Evolutionary conservation across 83 land plant species (phyloP).

Genomic region (Picea mariana): DNA sequence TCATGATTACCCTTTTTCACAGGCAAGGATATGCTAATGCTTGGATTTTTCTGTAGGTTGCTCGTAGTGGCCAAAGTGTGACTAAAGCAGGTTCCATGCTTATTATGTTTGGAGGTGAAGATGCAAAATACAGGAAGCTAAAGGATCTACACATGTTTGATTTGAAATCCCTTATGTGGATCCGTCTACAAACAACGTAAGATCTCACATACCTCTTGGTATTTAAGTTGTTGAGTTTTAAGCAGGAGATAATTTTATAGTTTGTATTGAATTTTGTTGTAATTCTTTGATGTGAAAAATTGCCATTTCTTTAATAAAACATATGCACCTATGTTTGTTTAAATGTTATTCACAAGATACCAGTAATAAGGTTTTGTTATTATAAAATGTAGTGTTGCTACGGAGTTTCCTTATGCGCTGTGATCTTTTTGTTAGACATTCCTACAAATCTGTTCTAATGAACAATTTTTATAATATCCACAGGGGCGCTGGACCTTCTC

Average conservation of each 20-base stretch:
- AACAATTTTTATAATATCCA: not conserved
- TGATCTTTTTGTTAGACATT: too few species aligned
- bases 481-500: slow-evolving; percentile 91
- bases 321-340: not conserved
- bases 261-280: not conserved
- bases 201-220: slow-evolving; percentile 15
- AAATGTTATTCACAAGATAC: not conserved
- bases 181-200: slow-evolving; percentile 86
- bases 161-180: slow-evolving; percentile 90
- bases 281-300: not conserved
- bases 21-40: not conserved
- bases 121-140: slow-evolving; percentile 73
- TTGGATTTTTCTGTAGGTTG: slow-evolving; percentile 52
- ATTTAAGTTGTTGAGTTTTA: not conserved
- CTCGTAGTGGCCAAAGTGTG: slow-evolving; percentile 91
- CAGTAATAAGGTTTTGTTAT: not conserved
- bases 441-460: too few species aligned
- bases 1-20: not conserved
- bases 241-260: not conserved
- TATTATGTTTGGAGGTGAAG: slow-evolving; percentile 95
- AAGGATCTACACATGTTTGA: slow-evolving; percentile 97
- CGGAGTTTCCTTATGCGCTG: not conserved
- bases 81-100: slow-evolving; percentile 82
- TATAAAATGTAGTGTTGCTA: not conserved
- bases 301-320: not conserved